These are phyloP conservation scores for Cyclotella baltica DNA, from an alignment of 108 stramenopile species.

Conservation along the genomic window DNA sequence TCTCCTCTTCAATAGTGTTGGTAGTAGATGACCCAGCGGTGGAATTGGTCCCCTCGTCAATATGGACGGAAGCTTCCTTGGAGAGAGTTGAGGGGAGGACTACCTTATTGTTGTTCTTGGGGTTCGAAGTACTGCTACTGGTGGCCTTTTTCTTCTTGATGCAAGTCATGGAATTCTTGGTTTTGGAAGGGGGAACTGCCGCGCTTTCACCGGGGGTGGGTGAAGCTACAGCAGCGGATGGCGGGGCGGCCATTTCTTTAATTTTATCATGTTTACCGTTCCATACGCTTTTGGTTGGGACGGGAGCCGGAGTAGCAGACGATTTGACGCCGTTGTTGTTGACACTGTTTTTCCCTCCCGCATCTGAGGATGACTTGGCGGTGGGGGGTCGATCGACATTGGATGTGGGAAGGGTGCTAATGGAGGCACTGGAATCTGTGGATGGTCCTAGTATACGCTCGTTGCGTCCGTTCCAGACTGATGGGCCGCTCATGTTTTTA, in stretches of 20 bases:
- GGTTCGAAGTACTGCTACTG: background rate
- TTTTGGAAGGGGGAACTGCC: background rate
- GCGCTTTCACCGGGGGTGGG: background rate
- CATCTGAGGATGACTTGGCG: slow-evolving; percentile 8
- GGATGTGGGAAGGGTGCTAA: slow-evolving; percentile 6
- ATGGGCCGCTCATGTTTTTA: slow-evolving; percentile 3
- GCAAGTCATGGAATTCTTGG: background rate
- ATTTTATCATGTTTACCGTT: slow-evolving; percentile 47
- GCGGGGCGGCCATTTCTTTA: slow-evolving; percentile 8
- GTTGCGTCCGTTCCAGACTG: slow-evolving; percentile 52
- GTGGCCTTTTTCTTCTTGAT: slow-evolving; percentile 9
- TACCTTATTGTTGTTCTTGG: slow-evolving; percentile 14
- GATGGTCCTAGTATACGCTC: slow-evolving; percentile 32
- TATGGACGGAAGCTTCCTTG: slow-evolving; percentile 9
- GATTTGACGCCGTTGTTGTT: slow-evolving; percentile 4
- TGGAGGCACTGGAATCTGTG: slow-evolving; percentile 14
- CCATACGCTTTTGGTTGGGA: slow-evolving; percentile 39
- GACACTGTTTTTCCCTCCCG: background rate
- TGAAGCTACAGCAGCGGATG: background rate
- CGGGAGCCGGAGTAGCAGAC: background rate
- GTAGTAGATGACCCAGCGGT: slow-evolving; percentile 47
- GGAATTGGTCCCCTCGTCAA: slow-evolving; percentile 46
- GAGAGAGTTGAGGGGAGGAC: slow-evolving; percentile 8
- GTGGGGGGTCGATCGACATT: background rate
- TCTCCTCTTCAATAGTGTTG: slow-evolving; percentile 31